Base-by-base conservation (phyloP, 805 yeast genomes). In the Candida sphagnicola region DNA sequence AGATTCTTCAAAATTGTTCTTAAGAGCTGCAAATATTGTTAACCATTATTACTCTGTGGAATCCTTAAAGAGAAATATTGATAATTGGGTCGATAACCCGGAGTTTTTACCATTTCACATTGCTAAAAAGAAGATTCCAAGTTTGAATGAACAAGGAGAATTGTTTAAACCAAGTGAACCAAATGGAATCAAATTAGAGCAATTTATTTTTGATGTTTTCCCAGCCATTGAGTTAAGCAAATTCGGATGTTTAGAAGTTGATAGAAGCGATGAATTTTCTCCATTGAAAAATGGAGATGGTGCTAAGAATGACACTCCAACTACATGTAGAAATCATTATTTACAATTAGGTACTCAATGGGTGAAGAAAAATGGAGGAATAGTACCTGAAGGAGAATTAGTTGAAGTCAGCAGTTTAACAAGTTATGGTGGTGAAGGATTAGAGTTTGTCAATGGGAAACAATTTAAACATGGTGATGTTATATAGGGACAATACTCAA, bases 11-110 rank as follows among this genome's bases (percentile, higher is more conserved):
- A 68, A 82, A 44, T 72, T 93, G 42, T 75, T 75, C 47, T 75
- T 88, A 50, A 77, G 98, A 50, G 96, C 98, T 3, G 99, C 96
- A 18, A 93, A 93, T 62, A 93, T 93, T 47, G 99, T 93, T 39
- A 93, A 93, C 59, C 99, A 93, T 63, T 93, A 90, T 63, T 93
- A 91, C 62, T 82, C 90, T 3, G 86, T 86, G 33, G 82, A 75
- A n/a, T 76, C 89, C 52, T 67, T 93, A 51, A 60, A 64, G 18
- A 47, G 64, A 23, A 69, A 70, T 62, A 70, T 89, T 43, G 82
- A 84, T 4, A 55, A 67, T 19, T 90, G 96, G 96, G 74, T 78
- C 46, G 58, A 75, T 3, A 75, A 83, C 23, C 79, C 78, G 53
- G 67, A 73, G 47, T 69, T 61, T 49, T 72, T 93, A 54, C 97